These are phyloP conservation scores for Volvox reticuliferus DNA, from an alignment of 139 green algal species.

Conservation along the genomic window DNA sequence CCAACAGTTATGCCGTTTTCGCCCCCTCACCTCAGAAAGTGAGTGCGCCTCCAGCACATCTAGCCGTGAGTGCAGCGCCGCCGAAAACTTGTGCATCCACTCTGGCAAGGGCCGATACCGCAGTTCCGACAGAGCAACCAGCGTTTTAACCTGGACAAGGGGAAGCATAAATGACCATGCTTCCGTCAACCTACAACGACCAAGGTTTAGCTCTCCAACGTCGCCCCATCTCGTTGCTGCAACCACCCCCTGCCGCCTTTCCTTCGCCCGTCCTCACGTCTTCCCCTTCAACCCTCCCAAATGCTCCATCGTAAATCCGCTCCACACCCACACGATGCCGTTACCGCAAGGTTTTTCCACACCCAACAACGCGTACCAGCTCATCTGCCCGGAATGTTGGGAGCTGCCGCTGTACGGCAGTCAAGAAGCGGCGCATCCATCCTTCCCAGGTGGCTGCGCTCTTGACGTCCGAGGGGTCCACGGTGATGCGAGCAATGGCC, in stretches of 20 bases:
- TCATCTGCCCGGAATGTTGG: constrained; percentile 45
- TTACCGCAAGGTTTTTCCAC: not conserved
- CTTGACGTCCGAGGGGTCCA: constrained; percentile 47
- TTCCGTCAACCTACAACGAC: too few relatives aligned
- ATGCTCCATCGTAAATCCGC: too few relatives aligned
- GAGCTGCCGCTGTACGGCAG: constrained; percentile 29
- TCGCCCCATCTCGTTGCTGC: too few relatives aligned
- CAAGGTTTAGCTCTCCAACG: too few relatives aligned
- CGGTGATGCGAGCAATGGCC: constrained; percentile 21
- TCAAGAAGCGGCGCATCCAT: constrained; percentile 48
- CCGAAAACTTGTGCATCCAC: constrained; percentile 29
- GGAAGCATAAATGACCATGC: too few relatives aligned
- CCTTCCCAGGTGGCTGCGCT: constrained; percentile 25
- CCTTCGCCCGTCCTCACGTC: too few relatives aligned
- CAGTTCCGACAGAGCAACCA: constrained; percentile 47
- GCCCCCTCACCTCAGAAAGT: constrained; percentile 27
- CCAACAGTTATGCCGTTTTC: not conserved
- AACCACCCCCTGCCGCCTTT: too few relatives aligned
- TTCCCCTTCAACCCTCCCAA: too few relatives aligned
- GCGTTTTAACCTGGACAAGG: constrained; percentile 33
- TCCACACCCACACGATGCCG: too few relatives aligned
- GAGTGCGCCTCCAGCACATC: constrained; percentile 22
- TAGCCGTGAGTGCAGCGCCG: constrained; percentile 24
- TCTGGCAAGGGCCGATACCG: constrained; percentile 37
- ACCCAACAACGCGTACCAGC: constrained; percentile 37